Evolutionary conservation across 306 rosid genomes (phyloP).

Genomic region (Fagus sylvatica): DNA sequence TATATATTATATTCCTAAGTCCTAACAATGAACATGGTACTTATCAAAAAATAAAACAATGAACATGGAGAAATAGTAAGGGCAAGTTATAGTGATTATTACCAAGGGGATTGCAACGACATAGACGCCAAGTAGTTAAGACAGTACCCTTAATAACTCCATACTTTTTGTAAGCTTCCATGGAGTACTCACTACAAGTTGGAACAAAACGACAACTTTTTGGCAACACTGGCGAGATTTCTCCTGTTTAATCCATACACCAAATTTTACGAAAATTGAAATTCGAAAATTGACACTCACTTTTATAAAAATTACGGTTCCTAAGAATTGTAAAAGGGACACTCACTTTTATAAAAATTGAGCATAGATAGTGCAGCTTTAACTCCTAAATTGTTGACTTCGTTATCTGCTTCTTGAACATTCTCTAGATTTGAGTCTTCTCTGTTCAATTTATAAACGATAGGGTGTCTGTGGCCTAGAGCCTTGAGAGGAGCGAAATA

Average conservation of each 20-base stretch:
- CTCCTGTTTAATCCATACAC: conserved; percentile 46
- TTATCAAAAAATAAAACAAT: no score
- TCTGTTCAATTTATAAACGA: conserved; percentile 21
- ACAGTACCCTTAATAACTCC: conserved; percentile 73
- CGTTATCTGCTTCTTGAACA: conserved; percentile 45
- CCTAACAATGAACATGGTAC: no score
- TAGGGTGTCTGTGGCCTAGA: conserved; percentile 13
- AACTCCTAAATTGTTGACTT: conserved; percentile 59
- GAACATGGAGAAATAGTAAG: neutral
- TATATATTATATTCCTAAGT: no score
- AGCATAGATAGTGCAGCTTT: conserved; percentile 61
- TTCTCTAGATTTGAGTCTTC: conserved; percentile 40
- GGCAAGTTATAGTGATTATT: conserved; percentile 1
- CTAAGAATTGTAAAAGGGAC: neutral
- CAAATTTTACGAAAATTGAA: neutral
- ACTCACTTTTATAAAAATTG: conserved; percentile 76
- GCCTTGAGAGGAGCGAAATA: conserved; percentile 15
- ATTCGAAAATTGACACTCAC: no score
- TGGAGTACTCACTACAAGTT: conserved; percentile 89
- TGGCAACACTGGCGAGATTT: conserved; percentile 84
- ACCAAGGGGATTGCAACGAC: conserved; percentile 97
- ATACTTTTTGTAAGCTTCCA: conserved; percentile 91
- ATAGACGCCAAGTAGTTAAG: conserved; percentile 80
- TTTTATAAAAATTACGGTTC: neutral
- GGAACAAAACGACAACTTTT: conserved; percentile 84